phyloP scores from a whole-genome alignment of 257 asterid genomes.

The Penstemon davidsonii region DNA sequence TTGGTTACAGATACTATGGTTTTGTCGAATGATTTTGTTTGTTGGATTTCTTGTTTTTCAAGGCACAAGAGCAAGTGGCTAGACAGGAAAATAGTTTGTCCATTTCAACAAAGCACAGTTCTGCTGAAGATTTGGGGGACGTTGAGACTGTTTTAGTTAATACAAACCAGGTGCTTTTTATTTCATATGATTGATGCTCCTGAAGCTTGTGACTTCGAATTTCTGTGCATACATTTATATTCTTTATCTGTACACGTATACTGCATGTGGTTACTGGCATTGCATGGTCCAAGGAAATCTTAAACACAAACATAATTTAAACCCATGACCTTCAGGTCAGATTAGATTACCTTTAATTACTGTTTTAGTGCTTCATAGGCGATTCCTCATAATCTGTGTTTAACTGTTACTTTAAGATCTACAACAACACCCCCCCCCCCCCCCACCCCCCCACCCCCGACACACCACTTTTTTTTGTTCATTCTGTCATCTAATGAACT shows the following conservation, averaged over 20 bases:
- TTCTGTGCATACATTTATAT: conserved; percentile 4
- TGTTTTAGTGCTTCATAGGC: neutral
- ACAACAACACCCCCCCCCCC: too few relatives aligned
- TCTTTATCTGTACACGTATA: conserved; percentile 21
- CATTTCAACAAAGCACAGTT: conserved; percentile 56
- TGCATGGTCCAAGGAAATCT: neutral
- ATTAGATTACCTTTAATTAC: neutral
- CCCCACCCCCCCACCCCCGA: too few relatives aligned
- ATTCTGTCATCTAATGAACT: neutral
- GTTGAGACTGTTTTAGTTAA: conserved; percentile 77
- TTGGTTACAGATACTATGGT: conserved; percentile 4
- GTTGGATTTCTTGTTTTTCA: conserved; percentile 19
- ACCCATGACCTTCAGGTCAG: conserved; percentile 1
- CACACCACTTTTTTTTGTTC: neutral
- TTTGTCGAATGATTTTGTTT: conserved; percentile 9
- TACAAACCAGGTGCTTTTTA: conserved; percentile 68
- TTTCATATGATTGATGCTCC: conserved; percentile 18
- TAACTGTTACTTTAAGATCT: neutral
- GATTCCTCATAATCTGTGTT: neutral
- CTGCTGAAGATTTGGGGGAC: conserved; percentile 63
- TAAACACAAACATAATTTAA: neutral
- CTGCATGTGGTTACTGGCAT: conserved; percentile 3
- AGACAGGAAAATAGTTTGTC: conserved; percentile 63
- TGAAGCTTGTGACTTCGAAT: neutral
- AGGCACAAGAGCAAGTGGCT: conserved; percentile 64